phyloP scores from a whole-genome alignment of 768 basidiomycete species.

The Suillus clintonianus region DNA sequence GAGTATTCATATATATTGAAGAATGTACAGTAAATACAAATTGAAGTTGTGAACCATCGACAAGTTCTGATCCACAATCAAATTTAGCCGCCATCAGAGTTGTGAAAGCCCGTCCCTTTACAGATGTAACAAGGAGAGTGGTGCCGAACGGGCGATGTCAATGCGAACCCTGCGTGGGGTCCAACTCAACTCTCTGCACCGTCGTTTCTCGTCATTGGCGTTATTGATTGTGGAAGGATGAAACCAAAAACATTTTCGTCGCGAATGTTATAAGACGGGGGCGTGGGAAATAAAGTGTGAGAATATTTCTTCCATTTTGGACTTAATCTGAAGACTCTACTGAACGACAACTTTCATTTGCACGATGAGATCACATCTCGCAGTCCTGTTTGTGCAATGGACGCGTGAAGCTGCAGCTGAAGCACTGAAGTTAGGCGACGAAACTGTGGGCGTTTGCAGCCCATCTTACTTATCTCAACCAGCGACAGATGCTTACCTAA shows the following conservation, averaged over 20 bases:
- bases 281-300: constrained; percentile 18
- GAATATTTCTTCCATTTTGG: neutral
- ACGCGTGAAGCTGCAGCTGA: neutral
- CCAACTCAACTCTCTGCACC: constrained; percentile 62
- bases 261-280: neutral
- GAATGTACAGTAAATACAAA: neutral
- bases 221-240: constrained; percentile 52
- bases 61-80: constrained; percentile 7
- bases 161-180: constrained; percentile 45
- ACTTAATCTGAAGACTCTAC: too few relatives aligned
- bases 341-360: neutral
- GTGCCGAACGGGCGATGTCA: constrained; percentile 71
- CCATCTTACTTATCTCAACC: neutral
- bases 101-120: constrained; percentile 57
- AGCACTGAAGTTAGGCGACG: neutral
- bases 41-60: neutral
- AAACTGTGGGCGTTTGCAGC: neutral
- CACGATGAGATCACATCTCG: neutral
- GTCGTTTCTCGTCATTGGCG: constrained; percentile 53
- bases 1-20: neutral
- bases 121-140: constrained; percentile 54
- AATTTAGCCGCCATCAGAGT: constrained; percentile 51
- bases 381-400: neutral
- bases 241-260: neutral
- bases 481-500: constrained; percentile 3